phyloP scores from a whole-genome alignment of 345 rosid species.

The Rhodamnia argentea region DNA sequence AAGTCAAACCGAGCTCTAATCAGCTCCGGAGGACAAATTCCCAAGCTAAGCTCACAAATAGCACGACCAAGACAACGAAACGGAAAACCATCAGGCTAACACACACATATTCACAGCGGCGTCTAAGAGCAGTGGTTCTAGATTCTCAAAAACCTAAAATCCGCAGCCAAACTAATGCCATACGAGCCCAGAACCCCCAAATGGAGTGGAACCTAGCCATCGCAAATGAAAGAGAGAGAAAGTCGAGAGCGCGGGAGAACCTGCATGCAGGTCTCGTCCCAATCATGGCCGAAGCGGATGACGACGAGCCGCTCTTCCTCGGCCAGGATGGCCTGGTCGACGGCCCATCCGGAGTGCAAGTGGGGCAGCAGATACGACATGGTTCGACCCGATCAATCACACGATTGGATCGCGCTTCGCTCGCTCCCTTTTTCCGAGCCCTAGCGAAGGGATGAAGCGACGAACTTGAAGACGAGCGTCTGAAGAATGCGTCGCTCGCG shows the following conservation, averaged over 20 bases:
- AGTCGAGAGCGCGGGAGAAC: conserved; percentile 8
- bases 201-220: not conserved
- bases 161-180: not conserved
- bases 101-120: not conserved
- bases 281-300: conserved; percentile 88
- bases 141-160: not conserved
- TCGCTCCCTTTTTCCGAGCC: not conserved
- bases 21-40: not conserved
- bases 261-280: conserved; percentile 99
- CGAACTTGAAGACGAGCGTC: not conserved
- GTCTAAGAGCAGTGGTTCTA: not conserved
- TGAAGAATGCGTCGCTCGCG: not conserved
- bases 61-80: not conserved
- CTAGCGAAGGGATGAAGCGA: not conserved
- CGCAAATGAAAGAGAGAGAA: not conserved
- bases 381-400: not conserved
- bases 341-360: conserved; percentile 97
- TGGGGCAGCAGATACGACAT: conserved; percentile 84
- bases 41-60: not conserved
- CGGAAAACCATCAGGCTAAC: not conserved
- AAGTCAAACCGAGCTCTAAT: not conserved
- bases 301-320: conserved; percentile 94
- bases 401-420: not conserved
- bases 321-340: conserved; percentile 86
- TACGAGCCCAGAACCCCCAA: not conserved